A percentile compares a stretch with the other conserved stretches of the same genome.
Evolutionary conservation across 2,329 filamentous ascomycete species (phyloP).

Genomic region (Colletotrichum filicis): DNA sequence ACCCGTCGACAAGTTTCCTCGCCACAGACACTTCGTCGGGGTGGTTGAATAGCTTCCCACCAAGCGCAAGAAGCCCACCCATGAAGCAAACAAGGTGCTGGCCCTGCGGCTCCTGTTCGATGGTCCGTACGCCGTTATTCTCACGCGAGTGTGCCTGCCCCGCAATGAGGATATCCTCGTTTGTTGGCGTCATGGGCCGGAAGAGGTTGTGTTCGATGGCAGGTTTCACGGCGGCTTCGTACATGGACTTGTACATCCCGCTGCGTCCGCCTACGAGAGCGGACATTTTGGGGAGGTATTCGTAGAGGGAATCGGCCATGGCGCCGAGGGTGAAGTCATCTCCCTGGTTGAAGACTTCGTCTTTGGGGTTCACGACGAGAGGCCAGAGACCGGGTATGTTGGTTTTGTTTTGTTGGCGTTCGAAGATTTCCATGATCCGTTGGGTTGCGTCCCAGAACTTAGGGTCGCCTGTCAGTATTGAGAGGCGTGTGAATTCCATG

Average conservation of each 20-base stretch:
- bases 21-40: constrained; percentile 58
- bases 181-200: constrained; percentile 72
- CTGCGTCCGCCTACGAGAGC: constrained; percentile 73
- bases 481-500: constrained; percentile 78
- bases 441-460: constrained; percentile 83
- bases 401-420: constrained; percentile 74
- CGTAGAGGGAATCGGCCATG: constrained; percentile 66
- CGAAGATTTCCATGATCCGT: constrained; percentile 76
- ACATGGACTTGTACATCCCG: constrained; percentile 71
- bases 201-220: constrained; percentile 74
- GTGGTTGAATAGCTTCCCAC: constrained; percentile 68
- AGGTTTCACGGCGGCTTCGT: constrained; percentile 68
- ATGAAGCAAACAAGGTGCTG: constrained; percentile 77
- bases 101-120: constrained; percentile 54
- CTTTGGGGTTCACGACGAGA: constrained; percentile 68
- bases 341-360: constrained; percentile 53
- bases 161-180: constrained; percentile 70
- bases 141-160: constrained; percentile 27
- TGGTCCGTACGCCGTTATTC: constrained; percentile 36
- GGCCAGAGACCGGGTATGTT: constrained; percentile 82
- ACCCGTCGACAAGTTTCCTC: constrained; percentile 62
- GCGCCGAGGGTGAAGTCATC: constrained; percentile 63
- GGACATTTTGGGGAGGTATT: constrained; percentile 71
- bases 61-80: constrained; percentile 77
- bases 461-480: constrained; percentile 75